Base-by-base conservation (phyloP, 1,284 basidiomycete species). In the Irpex sp. region DNA sequence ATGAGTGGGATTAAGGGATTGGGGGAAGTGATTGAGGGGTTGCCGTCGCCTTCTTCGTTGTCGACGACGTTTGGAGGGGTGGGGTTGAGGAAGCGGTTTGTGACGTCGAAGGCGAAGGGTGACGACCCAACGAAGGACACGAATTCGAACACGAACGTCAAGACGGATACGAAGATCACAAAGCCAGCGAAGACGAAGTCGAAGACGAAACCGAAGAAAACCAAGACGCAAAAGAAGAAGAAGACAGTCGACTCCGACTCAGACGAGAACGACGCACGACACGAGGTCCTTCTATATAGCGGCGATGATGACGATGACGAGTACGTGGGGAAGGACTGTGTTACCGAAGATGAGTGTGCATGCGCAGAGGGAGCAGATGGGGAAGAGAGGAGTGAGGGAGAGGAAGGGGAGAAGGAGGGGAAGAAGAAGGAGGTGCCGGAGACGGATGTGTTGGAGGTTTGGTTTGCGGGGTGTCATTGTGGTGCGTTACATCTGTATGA, bases 401-500 rank as follows among this genome's bases (percentile, higher is more conserved):
- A 52, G 49, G 49, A 52, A n/a, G 17, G 8, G 49, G 49, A 3
- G 31, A 31, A 31, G 31, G 5, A 31, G 19, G 17, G 13, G 17
- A 19, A 4, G 54, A 31, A 31, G 34, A 15, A 26, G 13, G 21
- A 31, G 11, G 11, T 56, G 19, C 54, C 54, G 47, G 76, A 76
- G 63, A 69, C 66, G 9, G 65, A 68, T 56, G 67, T 69, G n/a
- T 54, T 68, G 17, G 68, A 69, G 44, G 67, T 69, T 15, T 69
- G 68, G 68, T 69, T 69, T 57, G 57, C 68, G 3, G 68, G 68
- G 6, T 68, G 67, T 52, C 67, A 68, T 40, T 68, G 67, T 44
- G 67, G 67, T 68, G 26, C 11, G 63, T 62, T 7, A 5, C 8
- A 11, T 26, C 31, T 55, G 2, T 57, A 44, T 44, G 21, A 51